Evolutionary conservation across 1,284 basidiomycete species (phyloP).

Genomic region (Leccinum griseonigrum): DNA sequence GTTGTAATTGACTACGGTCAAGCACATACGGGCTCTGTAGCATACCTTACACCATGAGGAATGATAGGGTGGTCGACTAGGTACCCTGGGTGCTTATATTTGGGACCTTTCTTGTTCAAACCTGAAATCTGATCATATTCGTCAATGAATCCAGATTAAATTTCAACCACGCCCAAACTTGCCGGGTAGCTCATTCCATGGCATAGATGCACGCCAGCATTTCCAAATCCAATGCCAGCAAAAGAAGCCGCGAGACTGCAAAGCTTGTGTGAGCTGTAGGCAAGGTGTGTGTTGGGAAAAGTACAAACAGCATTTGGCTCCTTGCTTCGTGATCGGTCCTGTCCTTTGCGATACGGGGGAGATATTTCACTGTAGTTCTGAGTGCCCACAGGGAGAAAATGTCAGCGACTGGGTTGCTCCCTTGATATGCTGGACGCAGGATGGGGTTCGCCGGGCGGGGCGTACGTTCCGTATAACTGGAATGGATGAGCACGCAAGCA

Average conservation of each 20-base stretch:
- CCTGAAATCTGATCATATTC: conserved; percentile 75
- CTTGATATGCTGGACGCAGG: conserved; percentile 91
- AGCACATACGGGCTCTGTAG: conserved; percentile 3
- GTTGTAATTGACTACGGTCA: not conserved
- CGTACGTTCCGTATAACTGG: conserved; percentile 83
- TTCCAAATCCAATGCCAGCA: conserved; percentile 95
- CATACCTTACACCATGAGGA: conserved; percentile 83
- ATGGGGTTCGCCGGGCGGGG: conserved; percentile 91
- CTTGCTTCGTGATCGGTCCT: conserved; percentile 81
- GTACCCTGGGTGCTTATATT: conserved; percentile 87
- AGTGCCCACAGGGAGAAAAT: conserved; percentile 97
- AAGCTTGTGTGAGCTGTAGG: conserved; percentile 3
- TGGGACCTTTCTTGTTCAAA: conserved; percentile 90
- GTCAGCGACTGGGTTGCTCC: conserved; percentile 94
- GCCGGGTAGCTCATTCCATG: conserved; percentile 86
- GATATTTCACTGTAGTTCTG: conserved; percentile 85
- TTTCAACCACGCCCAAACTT: conserved; percentile 21
- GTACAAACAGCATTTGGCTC: conserved; percentile 82
- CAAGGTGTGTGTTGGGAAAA: not conserved
- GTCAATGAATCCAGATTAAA: not conserved
- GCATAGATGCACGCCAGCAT: conserved; percentile 90
- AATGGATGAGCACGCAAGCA: conserved; percentile 3
- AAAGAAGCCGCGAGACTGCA: conserved; percentile 81
- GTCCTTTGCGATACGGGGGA: conserved; percentile 86
- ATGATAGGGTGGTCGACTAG: conserved; percentile 83